phyloP scores from a whole-genome alignment of 179 eudicot species.

The Silene vulgaris region DNA sequence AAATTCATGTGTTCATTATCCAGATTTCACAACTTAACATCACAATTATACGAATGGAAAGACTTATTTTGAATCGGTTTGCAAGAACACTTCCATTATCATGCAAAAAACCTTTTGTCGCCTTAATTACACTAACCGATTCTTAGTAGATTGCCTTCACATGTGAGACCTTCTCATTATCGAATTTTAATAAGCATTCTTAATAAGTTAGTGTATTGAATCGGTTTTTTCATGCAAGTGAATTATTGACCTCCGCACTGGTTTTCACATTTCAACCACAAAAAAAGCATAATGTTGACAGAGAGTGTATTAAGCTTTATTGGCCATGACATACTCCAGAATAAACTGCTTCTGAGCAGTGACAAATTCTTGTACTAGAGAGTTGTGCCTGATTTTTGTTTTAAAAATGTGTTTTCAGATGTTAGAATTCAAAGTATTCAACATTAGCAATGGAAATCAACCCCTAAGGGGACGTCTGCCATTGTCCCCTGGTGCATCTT shows the following conservation, averaged over 20 bases:
- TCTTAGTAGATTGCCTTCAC: too few species aligned
- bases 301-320: neutral
- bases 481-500: conserved; percentile 69
- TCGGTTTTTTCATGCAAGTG: neutral
- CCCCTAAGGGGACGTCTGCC: conserved; percentile 62
- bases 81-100: too few species aligned
- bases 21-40: conserved; percentile 1
- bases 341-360: neutral
- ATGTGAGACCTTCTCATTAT: too few species aligned
- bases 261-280: neutral
- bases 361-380: neutral
- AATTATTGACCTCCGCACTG: neutral
- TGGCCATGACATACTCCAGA: neutral
- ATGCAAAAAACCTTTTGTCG: too few species aligned
- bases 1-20: neutral
- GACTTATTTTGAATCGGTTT: neutral
- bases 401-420: conserved; percentile 42
- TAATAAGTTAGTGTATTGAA: neutral
- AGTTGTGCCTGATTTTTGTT: conserved; percentile 1
- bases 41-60: neutral
- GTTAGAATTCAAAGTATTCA: conserved; percentile 76
- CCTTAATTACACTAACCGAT: too few species aligned
- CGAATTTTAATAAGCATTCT: too few species aligned
- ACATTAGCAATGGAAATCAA: conserved; percentile 54
- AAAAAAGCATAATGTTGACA: neutral